These are phyloP conservation scores for Neophaeococcomyces aloes DNA, from an alignment of 2,329 filamentous ascomycete genomes.

Conservation along the genomic window DNA sequence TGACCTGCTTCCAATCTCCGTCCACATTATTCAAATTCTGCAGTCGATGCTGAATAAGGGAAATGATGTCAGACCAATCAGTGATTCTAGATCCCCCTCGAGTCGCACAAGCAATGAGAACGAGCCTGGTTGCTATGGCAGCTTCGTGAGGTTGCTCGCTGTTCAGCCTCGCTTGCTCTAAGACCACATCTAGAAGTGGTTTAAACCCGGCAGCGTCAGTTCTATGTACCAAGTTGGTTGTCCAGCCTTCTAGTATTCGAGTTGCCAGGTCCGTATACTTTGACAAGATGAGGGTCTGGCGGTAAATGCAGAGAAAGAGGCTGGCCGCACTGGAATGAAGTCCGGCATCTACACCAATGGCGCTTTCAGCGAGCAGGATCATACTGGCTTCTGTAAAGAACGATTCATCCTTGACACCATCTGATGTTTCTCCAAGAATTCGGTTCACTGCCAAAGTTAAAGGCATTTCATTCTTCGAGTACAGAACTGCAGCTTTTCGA, in stretches of 20 bases:
- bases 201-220: conserved; percentile 63
- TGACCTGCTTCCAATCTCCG: conserved; percentile 10
- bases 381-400: conserved; percentile 45
- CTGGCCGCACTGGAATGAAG: conserved; percentile 48
- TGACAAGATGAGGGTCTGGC: background rate
- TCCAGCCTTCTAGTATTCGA: conserved; percentile 51
- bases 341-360: conserved; percentile 50
- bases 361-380: conserved; percentile 80
- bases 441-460: conserved; percentile 62
- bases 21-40: conserved; percentile 33
- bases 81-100: conserved; percentile 65
- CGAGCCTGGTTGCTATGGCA: conserved; percentile 23
- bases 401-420: conserved; percentile 25
- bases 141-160: background rate
- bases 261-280: background rate
- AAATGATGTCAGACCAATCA: conserved; percentile 59
- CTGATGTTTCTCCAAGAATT: conserved; percentile 56
- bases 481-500: conserved; percentile 71
- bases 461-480: conserved; percentile 59
- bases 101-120: conserved; percentile 35
- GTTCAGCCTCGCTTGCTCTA: conserved; percentile 36
- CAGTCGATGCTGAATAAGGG: conserved; percentile 41
- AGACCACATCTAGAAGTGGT: conserved; percentile 53
- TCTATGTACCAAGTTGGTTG: conserved; percentile 76
- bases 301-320: conserved; percentile 40